Conservation (phyloP, 2,329 filamentous ascomycete genomes). For the Xylaria sp. region DNA sequence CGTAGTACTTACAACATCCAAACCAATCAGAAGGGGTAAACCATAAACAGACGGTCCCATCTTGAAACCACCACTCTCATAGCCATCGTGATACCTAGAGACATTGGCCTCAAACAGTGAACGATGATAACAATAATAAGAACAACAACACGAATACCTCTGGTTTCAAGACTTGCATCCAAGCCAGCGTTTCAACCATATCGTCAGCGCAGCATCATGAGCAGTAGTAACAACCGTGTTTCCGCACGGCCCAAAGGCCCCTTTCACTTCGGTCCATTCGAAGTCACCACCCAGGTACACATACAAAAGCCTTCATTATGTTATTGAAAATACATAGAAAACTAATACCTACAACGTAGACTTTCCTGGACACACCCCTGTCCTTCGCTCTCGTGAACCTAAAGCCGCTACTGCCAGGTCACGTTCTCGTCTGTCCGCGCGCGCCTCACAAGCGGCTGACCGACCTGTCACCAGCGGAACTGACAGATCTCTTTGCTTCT, state of each 20-base stretch:
- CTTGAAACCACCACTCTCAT: slow-evolving; percentile 1
- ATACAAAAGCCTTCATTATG: neutral
- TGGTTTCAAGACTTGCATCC: slow-evolving; percentile 17
- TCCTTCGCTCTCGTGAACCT: slow-evolving; percentile 94
- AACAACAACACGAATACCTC: neutral
- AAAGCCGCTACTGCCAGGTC: slow-evolving; percentile 91
- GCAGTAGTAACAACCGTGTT: neutral
- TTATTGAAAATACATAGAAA: neutral
- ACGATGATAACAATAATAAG: slow-evolving; percentile 30
- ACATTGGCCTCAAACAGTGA: slow-evolving; percentile 5
- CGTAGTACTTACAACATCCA: neutral
- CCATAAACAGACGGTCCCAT: neutral
- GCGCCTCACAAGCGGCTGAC: slow-evolving; percentile 75
- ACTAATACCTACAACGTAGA: slow-evolving; percentile 59
- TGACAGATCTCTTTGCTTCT: slow-evolving; percentile 84
- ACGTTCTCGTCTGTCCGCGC: slow-evolving; percentile 88
- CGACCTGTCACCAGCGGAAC: slow-evolving; percentile 76
- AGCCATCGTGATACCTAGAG: neutral
- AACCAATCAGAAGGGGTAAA: slow-evolving; percentile 22
- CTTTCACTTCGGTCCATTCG: slow-evolving; percentile 78
- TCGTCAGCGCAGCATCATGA: slow-evolving; percentile 23
- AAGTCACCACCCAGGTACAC: slow-evolving; percentile 77
- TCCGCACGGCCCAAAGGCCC: slow-evolving; percentile 32
- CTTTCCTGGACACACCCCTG: slow-evolving; percentile 83
- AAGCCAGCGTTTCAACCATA: slow-evolving; percentile 1